These are phyloP conservation scores for Scortechinia acanthostroma DNA, from an alignment of 2,329 filamentous ascomycete genomes.

Conservation along the genomic window DNA sequence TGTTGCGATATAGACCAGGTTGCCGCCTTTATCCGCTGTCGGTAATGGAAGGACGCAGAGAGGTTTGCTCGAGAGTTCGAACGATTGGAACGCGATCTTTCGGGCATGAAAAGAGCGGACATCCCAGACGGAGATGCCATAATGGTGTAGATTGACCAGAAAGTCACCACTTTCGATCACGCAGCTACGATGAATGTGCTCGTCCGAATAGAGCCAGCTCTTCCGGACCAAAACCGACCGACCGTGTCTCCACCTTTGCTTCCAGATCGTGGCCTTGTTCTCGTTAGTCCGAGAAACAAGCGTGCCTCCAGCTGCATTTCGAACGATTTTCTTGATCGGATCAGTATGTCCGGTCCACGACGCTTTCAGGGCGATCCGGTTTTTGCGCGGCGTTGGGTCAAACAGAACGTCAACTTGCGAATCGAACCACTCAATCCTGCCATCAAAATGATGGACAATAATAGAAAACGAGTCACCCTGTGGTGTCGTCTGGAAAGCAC, in stretches of 20 bases:
- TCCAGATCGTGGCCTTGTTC: slow-evolving; percentile 80
- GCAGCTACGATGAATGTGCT: slow-evolving; percentile 74
- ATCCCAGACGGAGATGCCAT: slow-evolving; percentile 73
- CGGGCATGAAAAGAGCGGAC: slow-evolving; percentile 51
- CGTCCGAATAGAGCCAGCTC: slow-evolving; percentile 58
- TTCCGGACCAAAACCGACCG: slow-evolving; percentile 54
- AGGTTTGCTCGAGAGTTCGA: slow-evolving; percentile 60
- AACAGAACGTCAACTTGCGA: slow-evolving; percentile 74
- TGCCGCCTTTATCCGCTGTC: slow-evolving; percentile 43
- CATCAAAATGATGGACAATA: slow-evolving; percentile 78
- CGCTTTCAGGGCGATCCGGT: slow-evolving; percentile 52
- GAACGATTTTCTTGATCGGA: slow-evolving; percentile 76
- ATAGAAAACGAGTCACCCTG: slow-evolving; percentile 22
- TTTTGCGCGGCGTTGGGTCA: slow-evolving; percentile 57
- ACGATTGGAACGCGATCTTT: slow-evolving; percentile 49
- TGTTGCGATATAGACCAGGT: slow-evolving; percentile 69
- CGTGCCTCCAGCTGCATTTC: slow-evolving; percentile 74
- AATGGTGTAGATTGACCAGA: slow-evolving; percentile 71
- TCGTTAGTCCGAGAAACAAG: slow-evolving; percentile 74
- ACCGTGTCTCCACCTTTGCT: slow-evolving; percentile 44
- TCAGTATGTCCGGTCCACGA: slow-evolving; percentile 80
- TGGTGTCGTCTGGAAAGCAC: background rate
- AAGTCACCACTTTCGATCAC: slow-evolving; percentile 72
- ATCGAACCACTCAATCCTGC: slow-evolving; percentile 75
- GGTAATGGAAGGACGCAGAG: slow-evolving; percentile 76